Evolutionary conservation across 2,329 filamentous ascomycete species (phyloP), one percentile per base, ranked within the genome.

Genomic region (Aspergillus niger): DNA sequence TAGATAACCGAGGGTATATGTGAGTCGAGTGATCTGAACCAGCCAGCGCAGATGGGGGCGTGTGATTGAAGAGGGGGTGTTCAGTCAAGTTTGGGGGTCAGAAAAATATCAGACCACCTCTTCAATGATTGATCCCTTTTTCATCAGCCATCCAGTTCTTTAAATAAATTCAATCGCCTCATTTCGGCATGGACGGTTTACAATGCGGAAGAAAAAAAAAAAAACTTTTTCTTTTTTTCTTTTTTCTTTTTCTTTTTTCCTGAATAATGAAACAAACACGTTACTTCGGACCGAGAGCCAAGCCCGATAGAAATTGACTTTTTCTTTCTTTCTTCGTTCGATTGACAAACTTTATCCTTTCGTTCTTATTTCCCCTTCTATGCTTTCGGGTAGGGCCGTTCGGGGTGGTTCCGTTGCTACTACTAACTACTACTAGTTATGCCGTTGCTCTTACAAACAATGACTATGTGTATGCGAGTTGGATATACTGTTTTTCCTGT

Each of bases 51-150:
- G 10, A 26, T 26, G 28, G 28, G 28, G 28, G 32, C 11, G 32
- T 36, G 32, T 36, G 32, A 36, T 36, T 13, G 32, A 36, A 36
- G 11, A 13, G 1, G 22, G 20, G 52, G 13, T 2, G 5, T 22
- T 17, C 20, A 20, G 17, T 8, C 22, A 41, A 36, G 22, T 30
- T 30, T 30, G 28, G 10, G 28, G 8, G 8, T 11, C 8, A 30
- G 28, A 15, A 39, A 26, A 47, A 32, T 55, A 55, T 55, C 53
- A 55, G 53, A 47, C 53, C 53, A 55, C 53, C 39, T 20, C 17
- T 52, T 24, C 10, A 30, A 30, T 8, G 28, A 30, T 30, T 30
- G 28, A 30, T 52, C 10, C 20, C 3, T 39, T 52, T 30, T 28
- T 39, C 20, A 20, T 20, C 20, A 20, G 20, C 20, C 20, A 20